phyloP scores from a whole-genome alignment of 768 basidiomycete species.

The Trametes villosa region DNA sequence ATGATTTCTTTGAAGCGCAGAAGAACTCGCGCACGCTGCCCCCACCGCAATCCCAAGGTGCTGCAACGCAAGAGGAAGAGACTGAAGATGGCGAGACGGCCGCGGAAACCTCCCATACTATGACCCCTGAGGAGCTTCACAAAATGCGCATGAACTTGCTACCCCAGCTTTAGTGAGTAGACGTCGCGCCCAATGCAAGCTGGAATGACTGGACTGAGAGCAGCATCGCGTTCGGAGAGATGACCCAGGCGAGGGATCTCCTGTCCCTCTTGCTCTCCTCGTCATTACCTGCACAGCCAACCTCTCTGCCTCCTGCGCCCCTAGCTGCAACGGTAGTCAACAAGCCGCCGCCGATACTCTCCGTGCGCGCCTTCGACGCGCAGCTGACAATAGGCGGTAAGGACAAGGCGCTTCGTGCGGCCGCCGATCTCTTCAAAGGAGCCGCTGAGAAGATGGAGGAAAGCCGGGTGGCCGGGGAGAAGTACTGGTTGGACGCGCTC shows the following conservation, averaged over 20 bases:
- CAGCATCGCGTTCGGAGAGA: conserved; percentile 79
- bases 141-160: conserved; percentile 76
- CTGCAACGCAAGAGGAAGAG: conserved; percentile 34
- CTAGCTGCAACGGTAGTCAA: conserved; percentile 68
- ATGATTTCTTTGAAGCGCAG: conserved; percentile 71
- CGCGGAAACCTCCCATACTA: conserved; percentile 45
- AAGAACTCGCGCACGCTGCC: conserved; percentile 27
- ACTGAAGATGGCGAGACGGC: conserved; percentile 36
- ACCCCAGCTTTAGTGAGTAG: conserved; percentile 72
- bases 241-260: conserved; percentile 76
- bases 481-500: conserved; percentile 83
- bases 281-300: conserved; percentile 37
- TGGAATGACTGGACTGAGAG: conserved; percentile 20
- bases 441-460: conserved; percentile 74
- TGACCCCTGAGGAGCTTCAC: conserved; percentile 74
- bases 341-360: conserved; percentile 61
- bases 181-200: background rate
- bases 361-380: conserved; percentile 36
- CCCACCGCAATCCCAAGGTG: conserved; percentile 26
- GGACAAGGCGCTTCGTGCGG: conserved; percentile 77
- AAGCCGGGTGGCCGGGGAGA: conserved; percentile 62
- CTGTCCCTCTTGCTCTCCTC: conserved; percentile 60
- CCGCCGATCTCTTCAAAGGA: conserved; percentile 68
- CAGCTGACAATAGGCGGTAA: conserved; percentile 68
- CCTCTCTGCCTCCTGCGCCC: conserved; percentile 27